These are phyloP conservation scores for Coprinopsis strossmayeri DNA, from an alignment of 768 basidiomycete genomes.

Conservation along the genomic window DNA sequence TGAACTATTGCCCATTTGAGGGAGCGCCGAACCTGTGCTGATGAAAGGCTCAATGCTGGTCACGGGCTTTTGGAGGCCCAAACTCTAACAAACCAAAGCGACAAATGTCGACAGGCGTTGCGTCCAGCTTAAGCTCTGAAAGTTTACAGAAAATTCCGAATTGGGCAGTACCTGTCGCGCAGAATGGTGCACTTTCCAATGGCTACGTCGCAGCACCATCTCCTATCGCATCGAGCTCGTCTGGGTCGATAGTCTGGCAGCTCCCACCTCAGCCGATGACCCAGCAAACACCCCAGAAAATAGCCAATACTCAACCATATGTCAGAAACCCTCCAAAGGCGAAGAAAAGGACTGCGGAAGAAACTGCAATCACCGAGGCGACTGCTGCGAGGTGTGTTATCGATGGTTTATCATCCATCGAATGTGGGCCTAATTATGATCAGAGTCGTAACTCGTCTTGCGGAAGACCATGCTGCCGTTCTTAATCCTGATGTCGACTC, in stretches of 20 bases:
- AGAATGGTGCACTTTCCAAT: slow-evolving; percentile 16
- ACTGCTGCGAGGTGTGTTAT: slow-evolving; percentile 38
- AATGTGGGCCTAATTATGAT: slow-evolving; percentile 1
- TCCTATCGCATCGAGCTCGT: slow-evolving; percentile 13
- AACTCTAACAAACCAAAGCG: slow-evolving; percentile 32
- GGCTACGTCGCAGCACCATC: slow-evolving; percentile 19
- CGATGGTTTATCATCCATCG: background rate
- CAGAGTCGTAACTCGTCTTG: slow-evolving; percentile 51
- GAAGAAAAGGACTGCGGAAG: slow-evolving; percentile 43
- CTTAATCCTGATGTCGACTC: slow-evolving; percentile 63
- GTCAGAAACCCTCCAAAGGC: slow-evolving; percentile 19
- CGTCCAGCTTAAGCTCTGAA: slow-evolving; percentile 26
- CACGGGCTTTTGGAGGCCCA: slow-evolving; percentile 32
- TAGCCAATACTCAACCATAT: slow-evolving; percentile 2
- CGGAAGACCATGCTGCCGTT: slow-evolving; percentile 55
- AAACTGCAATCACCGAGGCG: slow-evolving; percentile 38
- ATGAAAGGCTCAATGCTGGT: slow-evolving; percentile 15
- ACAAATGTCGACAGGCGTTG: slow-evolving; percentile 36
- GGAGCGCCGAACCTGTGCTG: slow-evolving; percentile 26
- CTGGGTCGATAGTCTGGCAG: slow-evolving; percentile 25
- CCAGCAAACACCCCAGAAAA: slow-evolving; percentile 6
- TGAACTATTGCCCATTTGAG: slow-evolving; percentile 11
- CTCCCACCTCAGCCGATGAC: slow-evolving; percentile 13
- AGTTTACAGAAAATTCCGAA: slow-evolving; percentile 17
- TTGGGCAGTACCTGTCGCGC: slow-evolving; percentile 13